Evolutionary conservation across 768 basidiomycete species (phyloP), one percentile per base, ranked within the genome.

Genomic region (Termitomyces sp.): DNA sequence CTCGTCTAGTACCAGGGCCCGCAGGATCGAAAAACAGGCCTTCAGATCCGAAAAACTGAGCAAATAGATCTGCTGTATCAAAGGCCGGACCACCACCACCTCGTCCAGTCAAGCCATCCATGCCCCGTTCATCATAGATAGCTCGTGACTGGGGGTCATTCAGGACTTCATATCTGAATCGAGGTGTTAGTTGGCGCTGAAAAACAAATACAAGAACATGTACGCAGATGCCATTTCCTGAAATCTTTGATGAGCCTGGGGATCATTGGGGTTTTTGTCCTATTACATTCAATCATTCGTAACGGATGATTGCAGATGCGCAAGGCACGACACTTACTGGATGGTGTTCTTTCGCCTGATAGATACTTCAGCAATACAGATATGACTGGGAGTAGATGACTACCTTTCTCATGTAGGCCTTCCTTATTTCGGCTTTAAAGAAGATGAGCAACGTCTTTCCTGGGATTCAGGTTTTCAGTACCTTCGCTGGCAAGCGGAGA

Each of bases 221-320:
- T 68, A 94, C 87, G 94, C 94, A 20, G 92, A 87, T 44, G 83
- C 88, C 74, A 95, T 87, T 67, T 91, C 89, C 70, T 96, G 94
- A 64, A 96, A 96, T 59, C 86, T 90, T 61, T 85, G 79, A 59
- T 82, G 82, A 20, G 94, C 94, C 64, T 83, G 76, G 35, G 93
- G 92, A 66, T 95, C 86, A 72, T 94, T 91, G 47, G 89, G 90
- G 66, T 96, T 96, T 87, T 95, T 91, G 72, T 91, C 89, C 89
- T 90, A 64, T 55, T n/a, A 22, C 9, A 61, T 35, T 24, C 36
- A 41, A 22, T 33, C 20, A 24, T 49, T 57, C 51, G 55, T 54
- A n/a, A 43, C 35, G 49, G 26, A 45, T 16, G 26, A 40, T n/a
- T 47, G 43, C 3, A 28, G 28, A 26, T 45, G 18, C 11, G 7